A percentile compares a stretch with the other conserved stretches of the same genome.
phyloP scores from a whole-genome alignment of 176 grass and related monocot genomes.

The Puya raimondii region DNA sequence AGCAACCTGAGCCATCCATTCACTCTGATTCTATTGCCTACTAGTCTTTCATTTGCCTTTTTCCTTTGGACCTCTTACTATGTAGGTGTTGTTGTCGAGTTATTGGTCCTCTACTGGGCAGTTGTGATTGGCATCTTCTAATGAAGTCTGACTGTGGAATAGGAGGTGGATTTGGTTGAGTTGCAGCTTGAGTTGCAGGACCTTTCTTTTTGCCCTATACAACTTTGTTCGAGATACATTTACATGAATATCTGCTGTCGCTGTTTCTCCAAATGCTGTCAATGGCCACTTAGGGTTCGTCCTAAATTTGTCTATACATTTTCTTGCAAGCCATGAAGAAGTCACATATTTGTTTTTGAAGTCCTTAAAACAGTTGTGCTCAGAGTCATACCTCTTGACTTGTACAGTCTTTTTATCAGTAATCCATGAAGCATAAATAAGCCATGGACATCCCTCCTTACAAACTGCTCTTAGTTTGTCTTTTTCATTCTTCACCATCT shows the following conservation, averaged over 20 bases:
- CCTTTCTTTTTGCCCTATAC: slow-evolving; percentile 9
- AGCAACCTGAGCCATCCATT: too few species aligned
- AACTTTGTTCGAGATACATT: slow-evolving; percentile 3
- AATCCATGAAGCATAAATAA: slow-evolving; percentile 9
- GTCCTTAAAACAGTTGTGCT: slow-evolving; percentile 1
- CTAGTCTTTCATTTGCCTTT: too few species aligned
- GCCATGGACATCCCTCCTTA: slow-evolving; percentile 15
- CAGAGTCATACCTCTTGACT: slow-evolving; percentile 7
- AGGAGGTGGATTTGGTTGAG: too few species aligned
- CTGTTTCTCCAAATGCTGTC: neutral
- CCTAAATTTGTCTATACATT: slow-evolving; percentile 10
- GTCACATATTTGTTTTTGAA: slow-evolving; percentile 1
- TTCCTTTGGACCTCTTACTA: too few species aligned
- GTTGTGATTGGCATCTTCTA: too few species aligned
- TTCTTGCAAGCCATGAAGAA: neutral
- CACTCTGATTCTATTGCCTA: too few species aligned
- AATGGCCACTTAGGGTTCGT: slow-evolving; percentile 9
- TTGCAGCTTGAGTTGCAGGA: too few species aligned
- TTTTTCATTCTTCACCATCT: slow-evolving; percentile 12
- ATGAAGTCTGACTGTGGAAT: too few species aligned
- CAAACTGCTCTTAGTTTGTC: slow-evolving; percentile 3
- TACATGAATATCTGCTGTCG: neutral
- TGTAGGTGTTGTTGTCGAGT: too few species aligned
- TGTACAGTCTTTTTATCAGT: neutral
- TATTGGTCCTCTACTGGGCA: too few species aligned